Conservation (phyloP, 306 rosid genomes). For the Castanea mollissima region DNA sequence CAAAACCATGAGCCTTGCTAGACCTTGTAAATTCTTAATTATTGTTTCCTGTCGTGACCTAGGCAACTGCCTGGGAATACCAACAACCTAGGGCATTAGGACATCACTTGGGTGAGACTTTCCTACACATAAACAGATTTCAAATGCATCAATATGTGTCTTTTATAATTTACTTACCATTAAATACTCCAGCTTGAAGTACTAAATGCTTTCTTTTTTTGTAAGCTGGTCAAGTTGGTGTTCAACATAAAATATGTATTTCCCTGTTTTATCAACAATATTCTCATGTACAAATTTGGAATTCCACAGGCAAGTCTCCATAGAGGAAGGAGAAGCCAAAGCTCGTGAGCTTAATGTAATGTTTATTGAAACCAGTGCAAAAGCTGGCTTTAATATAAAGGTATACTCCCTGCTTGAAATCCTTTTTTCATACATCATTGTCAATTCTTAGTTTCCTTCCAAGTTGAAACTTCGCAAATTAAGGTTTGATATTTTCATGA, state of each 20-base stretch:
- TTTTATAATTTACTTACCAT: not conserved
- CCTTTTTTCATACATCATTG: constrained; percentile 1
- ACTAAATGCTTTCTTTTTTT: not conserved
- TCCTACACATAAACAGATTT: not conserved
- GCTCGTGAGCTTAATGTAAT: constrained; percentile 42
- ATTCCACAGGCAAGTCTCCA: constrained; percentile 41
- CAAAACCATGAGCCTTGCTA: not conserved
- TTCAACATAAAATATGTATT: not conserved
- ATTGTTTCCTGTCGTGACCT: not conserved
- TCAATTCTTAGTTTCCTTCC: not conserved
- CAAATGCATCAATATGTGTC: not conserved
- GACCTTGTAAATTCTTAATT: not conserved
- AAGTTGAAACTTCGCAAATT: not conserved
- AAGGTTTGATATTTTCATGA: not conserved
- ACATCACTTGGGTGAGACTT: not conserved
- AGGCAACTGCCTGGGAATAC: not conserved
- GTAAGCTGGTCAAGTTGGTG: not conserved
- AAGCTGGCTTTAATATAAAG: constrained; percentile 43
- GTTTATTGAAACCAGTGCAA: constrained; percentile 48
- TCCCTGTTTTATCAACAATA: constrained; percentile 8
- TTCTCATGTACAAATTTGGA: not conserved
- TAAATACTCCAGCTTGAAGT: not conserved
- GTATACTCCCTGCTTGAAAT: constrained; percentile 12
- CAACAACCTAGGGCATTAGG: not conserved
- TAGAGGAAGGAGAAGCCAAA: constrained; percentile 51